These are phyloP conservation scores for Dovyalis caffra DNA, from an alignment of 345 rosid genomes.

Conservation along the genomic window DNA sequence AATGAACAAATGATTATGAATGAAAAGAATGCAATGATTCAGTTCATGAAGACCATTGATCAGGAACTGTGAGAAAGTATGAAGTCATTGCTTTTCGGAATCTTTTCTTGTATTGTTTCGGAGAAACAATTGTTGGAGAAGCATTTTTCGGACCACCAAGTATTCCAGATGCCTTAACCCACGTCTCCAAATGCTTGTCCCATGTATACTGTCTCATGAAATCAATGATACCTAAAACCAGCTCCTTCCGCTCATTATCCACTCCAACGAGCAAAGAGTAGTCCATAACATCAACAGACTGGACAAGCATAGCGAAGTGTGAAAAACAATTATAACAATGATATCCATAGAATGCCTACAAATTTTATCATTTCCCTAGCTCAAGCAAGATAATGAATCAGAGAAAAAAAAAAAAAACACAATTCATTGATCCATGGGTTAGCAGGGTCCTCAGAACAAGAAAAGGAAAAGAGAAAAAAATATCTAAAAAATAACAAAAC, in stretches of 20 bases:
- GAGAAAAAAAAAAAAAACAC: background rate
- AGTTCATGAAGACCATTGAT: slow-evolving; percentile 78
- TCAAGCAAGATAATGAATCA: background rate
- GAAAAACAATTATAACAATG: background rate
- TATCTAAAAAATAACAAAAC: background rate
- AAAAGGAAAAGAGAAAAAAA: background rate
- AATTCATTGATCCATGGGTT: background rate
- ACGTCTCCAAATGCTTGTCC: slow-evolving; percentile 99
- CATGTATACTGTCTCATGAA: slow-evolving; percentile 98
- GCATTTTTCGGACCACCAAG: slow-evolving; percentile 84
- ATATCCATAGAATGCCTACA: background rate
- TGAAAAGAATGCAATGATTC: slow-evolving; percentile 22
- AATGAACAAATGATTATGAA: slow-evolving; percentile 39
- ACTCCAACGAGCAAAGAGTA: slow-evolving; percentile 95
- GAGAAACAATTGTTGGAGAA: slow-evolving; percentile 85
- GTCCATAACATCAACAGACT: slow-evolving; percentile 94
- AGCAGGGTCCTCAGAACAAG: background rate
- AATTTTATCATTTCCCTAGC: background rate
- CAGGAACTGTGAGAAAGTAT: slow-evolving; percentile 90
- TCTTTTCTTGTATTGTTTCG: slow-evolving; percentile 88
- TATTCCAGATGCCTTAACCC: slow-evolving; percentile 90
- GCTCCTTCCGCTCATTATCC: slow-evolving; percentile 80
- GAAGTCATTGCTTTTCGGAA: slow-evolving; percentile 94
- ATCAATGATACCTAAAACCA: slow-evolving; percentile 94
- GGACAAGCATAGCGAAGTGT: slow-evolving; percentile 6